These are phyloP conservation scores for Ceratobasidium sp. DNA, from an alignment of 1,284 basidiomycete species.

Conservation along the genomic window DNA sequence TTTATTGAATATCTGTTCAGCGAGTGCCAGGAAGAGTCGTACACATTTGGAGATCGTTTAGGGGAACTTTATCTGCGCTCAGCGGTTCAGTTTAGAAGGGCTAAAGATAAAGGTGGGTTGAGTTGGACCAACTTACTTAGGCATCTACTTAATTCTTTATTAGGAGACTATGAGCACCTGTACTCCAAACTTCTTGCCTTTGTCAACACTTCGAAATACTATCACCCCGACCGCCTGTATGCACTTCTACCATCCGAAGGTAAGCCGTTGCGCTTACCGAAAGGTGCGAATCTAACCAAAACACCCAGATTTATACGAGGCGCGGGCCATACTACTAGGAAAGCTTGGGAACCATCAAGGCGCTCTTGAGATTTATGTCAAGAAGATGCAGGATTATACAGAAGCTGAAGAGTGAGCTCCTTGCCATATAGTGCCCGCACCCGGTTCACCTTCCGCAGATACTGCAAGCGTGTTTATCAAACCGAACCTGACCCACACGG, in stretches of 20 bases:
- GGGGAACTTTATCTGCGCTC: conserved; percentile 86
- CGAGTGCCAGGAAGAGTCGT: conserved; percentile 76
- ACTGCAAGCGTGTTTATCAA: conserved; percentile 86
- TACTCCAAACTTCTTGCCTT: conserved; percentile 84
- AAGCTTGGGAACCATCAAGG: conserved; percentile 92
- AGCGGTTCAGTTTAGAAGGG: conserved; percentile 61
- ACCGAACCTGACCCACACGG: conserved; percentile 69
- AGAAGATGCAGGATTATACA: conserved; percentile 82
- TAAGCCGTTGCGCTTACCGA: conserved; percentile 55
- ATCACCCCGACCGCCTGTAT: conserved; percentile 85
- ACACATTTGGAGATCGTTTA: conserved; percentile 87
- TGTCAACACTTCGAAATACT: conserved; percentile 78
- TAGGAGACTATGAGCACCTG: conserved; percentile 64
- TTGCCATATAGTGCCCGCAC: not conserved
- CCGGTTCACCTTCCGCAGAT: conserved; percentile 66
- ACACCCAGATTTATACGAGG: conserved; percentile 80
- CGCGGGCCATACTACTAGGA: conserved; percentile 91
- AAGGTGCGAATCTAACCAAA: not conserved
- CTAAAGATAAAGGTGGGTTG: conserved; percentile 68
- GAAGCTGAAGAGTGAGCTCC: conserved; percentile 89
- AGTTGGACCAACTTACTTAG: conserved; percentile 61
- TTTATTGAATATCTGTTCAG: conserved; percentile 92
- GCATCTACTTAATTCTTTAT: not conserved
- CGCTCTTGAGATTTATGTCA: conserved; percentile 93
- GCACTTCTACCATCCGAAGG: conserved; percentile 82